Evolutionary conservation across 768 basidiomycete species (phyloP).

Genomic region (Strobilomyces confusus): DNA sequence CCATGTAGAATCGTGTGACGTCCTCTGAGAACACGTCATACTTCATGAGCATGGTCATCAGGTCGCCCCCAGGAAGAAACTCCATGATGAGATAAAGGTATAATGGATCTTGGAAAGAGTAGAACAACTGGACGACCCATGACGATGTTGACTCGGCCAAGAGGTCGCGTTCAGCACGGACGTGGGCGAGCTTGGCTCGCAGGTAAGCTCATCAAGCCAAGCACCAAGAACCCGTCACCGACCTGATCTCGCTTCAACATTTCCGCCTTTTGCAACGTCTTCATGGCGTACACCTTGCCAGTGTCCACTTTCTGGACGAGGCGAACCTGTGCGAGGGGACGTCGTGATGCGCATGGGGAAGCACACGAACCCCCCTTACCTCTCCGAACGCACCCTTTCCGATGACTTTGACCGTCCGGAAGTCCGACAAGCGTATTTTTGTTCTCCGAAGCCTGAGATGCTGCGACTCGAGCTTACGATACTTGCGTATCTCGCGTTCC

Average conservation of each 20-base stretch:
- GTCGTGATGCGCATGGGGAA: not conserved
- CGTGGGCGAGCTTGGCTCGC: conserved; percentile 78
- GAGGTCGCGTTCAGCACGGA: conserved; percentile 95
- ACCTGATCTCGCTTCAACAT: conserved; percentile 99
- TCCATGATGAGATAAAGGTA: conserved; percentile 99
- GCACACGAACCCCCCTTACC: conserved; percentile 40
- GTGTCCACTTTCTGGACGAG: conserved; percentile 97
- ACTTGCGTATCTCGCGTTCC: conserved; percentile 81
- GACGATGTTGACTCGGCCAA: conserved; percentile 94
- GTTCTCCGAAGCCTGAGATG: conserved; percentile 91
- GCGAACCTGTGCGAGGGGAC: conserved; percentile 57
- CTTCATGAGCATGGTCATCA: conserved; percentile 99
- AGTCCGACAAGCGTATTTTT: conserved; percentile 89
- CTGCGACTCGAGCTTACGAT: conserved; percentile 82
- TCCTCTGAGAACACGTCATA: conserved; percentile 99
- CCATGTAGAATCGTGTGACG: conserved; percentile 98
- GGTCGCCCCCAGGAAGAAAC: conserved; percentile 87
- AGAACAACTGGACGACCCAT: conserved; percentile 97
- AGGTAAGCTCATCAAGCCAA: conserved; percentile 5
- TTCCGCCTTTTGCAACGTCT: conserved; percentile 95
- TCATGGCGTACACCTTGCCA: conserved; percentile 99
- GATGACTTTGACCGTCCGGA: conserved; percentile 96
- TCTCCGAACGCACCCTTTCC: conserved; percentile 99
- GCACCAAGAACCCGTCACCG: conserved; percentile 18
- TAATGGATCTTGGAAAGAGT: conserved; percentile 94